These are phyloP conservation scores for Haematococcus sp. DNA, from an alignment of 139 green algal genomes.

Conservation along the genomic window DNA sequence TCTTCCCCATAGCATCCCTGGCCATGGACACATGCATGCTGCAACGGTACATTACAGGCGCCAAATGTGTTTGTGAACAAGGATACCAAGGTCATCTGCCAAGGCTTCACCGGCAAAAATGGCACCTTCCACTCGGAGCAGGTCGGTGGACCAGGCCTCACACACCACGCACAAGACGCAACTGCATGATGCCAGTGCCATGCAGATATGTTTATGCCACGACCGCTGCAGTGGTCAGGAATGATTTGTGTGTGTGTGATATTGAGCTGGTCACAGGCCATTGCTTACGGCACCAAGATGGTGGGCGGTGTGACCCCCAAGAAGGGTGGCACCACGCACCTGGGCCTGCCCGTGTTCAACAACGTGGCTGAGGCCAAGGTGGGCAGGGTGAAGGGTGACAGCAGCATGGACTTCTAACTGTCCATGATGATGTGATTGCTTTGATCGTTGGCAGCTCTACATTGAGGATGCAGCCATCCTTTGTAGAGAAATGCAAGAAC, in stretches of 20 bases:
- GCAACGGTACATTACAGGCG: slow-evolving; percentile 21
- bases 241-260: no score
- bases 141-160: no score
- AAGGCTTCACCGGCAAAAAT: slow-evolving; percentile 97
- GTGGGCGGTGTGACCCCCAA: slow-evolving; percentile 96
- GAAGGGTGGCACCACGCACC: slow-evolving; percentile 92
- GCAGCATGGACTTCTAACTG: no score
- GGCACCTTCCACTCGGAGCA: slow-evolving; percentile 98
- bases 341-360: slow-evolving; percentile 96
- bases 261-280: no score
- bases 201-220: no score
- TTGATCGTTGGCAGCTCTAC: no score
- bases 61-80: slow-evolving; percentile 96
- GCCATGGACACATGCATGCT: background rate
- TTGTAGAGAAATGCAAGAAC: no score
- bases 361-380: slow-evolving; percentile 84
- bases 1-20: background rate
- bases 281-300: slow-evolving; percentile 97
- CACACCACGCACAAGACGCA: background rate
- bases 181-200: no score
- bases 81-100: slow-evolving; percentile 91
- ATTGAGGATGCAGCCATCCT: no score
- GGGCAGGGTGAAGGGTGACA: no score
- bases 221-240: background rate
- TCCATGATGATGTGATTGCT: no score